Evolutionary conservation across 768 basidiomycete genomes (phyloP).

Genomic region (Amanita molliuscula): DNA sequence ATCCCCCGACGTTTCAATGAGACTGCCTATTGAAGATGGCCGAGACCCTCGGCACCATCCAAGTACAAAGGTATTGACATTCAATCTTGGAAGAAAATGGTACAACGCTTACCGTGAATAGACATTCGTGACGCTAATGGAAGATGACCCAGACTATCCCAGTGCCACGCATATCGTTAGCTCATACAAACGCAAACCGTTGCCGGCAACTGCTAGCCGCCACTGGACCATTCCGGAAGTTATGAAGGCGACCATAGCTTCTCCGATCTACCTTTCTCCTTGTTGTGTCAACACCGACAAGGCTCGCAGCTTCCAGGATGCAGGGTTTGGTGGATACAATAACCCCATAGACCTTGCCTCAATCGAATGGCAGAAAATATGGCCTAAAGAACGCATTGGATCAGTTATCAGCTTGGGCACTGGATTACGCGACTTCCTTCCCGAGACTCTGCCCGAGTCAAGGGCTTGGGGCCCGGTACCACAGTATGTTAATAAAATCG

Average conservation of each 20-base stretch:
- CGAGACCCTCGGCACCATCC: slow-evolving; percentile 4
- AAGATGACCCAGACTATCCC: slow-evolving; percentile 14
- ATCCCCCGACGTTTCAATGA: slow-evolving; percentile 6
- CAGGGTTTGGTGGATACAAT: slow-evolving; percentile 17
- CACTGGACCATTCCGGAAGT: slow-evolving; percentile 15
- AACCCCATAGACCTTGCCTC: slow-evolving; percentile 12
- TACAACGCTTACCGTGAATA: background rate
- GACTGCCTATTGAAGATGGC: background rate
- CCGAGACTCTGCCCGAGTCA: background rate
- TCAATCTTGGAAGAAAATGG: background rate
- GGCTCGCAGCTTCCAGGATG: slow-evolving; percentile 13
- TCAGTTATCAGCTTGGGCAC: slow-evolving; percentile 13
- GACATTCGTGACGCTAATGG: slow-evolving; percentile 15
- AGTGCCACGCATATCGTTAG: slow-evolving; percentile 14
- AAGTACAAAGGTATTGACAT: slow-evolving; percentile 6
- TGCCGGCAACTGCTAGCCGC: slow-evolving; percentile 5
- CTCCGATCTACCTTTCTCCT: slow-evolving; percentile 12
- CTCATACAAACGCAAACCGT: slow-evolving; percentile 10
- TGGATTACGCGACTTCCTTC: slow-evolving; percentile 5
- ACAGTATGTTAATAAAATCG: background rate
- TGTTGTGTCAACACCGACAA: slow-evolving; percentile 7
- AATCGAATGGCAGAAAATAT: slow-evolving; percentile 10
- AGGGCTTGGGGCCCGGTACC: background rate
- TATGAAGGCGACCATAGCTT: slow-evolving; percentile 12
- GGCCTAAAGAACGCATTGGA: slow-evolving; percentile 11